A percentile compares a stretch with the other conserved stretches of the same genome.
These are phyloP conservation scores for Nitzschia inconspicua DNA, from an alignment of 108 stramenopile genomes.

Conservation along the genomic window DNA sequence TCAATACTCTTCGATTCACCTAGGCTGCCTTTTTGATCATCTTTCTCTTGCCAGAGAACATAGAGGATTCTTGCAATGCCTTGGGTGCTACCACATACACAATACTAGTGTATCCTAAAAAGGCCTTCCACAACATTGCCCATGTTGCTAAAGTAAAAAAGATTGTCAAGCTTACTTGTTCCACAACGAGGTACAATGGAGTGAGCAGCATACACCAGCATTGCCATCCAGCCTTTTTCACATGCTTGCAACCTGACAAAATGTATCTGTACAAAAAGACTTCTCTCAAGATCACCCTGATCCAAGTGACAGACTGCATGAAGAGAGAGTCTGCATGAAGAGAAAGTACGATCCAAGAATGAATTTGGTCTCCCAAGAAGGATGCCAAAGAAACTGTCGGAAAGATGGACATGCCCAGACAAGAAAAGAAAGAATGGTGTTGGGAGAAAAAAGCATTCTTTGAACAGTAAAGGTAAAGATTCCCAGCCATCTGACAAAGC, in stretches of 20 bases:
- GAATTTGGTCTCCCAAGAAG: too few species aligned
- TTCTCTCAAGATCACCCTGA: neutral
- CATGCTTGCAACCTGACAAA: conserved; percentile 1
- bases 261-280: conserved; percentile 1
- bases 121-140: conserved; percentile 11
- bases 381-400: neutral
- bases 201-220: conserved; percentile 4
- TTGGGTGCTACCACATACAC: conserved; percentile 14
- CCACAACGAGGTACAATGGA: conserved; percentile 1
- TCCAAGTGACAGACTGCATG: neutral
- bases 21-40: too few species aligned
- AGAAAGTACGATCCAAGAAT: neutral
- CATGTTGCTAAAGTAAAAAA: conserved; percentile 17
- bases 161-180: neutral
- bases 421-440: conserved; percentile 2
- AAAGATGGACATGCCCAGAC: neutral
- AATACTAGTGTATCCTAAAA: conserved; percentile 1
- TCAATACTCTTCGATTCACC: too few species aligned
- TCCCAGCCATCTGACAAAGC: conserved; percentile 4
- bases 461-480: neutral
- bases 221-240: conserved; percentile 6
- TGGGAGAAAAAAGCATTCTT: neutral
- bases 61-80: too few species aligned
- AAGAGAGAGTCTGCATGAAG: neutral
- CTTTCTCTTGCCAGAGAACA: too few species aligned